Conservation (phyloP, 108 stramenopile species). For the Chaetoceros tenuissimus region DNA sequence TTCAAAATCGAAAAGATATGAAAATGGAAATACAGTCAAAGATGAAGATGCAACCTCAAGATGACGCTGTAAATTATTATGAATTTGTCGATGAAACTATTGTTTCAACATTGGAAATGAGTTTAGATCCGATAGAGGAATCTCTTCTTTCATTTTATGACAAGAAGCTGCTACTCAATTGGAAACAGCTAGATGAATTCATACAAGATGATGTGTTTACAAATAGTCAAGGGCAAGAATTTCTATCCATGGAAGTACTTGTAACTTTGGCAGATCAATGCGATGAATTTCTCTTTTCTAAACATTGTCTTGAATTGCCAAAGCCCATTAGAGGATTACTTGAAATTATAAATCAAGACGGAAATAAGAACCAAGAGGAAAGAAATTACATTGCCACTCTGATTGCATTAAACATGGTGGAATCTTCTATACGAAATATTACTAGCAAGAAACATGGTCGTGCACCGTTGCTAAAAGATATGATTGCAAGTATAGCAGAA, state of each 20-base stretch:
- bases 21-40: too few relatives aligned
- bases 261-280: neutral
- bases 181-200: neutral
- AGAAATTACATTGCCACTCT: conserved; percentile 14
- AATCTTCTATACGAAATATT: conserved; percentile 37
- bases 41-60: too few relatives aligned
- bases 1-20: too few relatives aligned
- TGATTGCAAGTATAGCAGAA: conserved; percentile 12
- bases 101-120: neutral
- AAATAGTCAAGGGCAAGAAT: neutral
- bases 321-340: neutral
- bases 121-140: neutral
- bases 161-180: neutral
- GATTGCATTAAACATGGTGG: conserved; percentile 38
- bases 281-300: neutral
- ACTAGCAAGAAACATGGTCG: conserved; percentile 16
- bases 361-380: neutral
- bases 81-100: neutral
- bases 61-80: neutral
- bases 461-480: conserved; percentile 32
- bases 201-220: neutral
- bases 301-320: neutral
- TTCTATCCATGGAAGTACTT: neutral
- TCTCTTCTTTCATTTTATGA: neutral
- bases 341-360: neutral